Base-by-base conservation (phyloP, 1,139 yeast genomes). In the Scheffersomyces titani region DNA sequence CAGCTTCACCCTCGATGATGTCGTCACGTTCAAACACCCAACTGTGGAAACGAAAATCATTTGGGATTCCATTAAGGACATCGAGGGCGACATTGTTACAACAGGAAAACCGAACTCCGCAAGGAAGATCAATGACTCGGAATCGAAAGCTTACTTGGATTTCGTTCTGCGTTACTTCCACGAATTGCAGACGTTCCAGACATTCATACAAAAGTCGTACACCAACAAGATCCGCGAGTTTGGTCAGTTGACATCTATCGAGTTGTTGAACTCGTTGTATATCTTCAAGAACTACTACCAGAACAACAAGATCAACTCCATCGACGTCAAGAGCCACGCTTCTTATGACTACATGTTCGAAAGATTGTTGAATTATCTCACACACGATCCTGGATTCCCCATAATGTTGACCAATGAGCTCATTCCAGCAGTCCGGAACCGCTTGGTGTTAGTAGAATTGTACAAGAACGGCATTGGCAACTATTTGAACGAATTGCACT, bases 201-300 rank as follows among this genome's bases (percentile, higher is more conserved):
- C 60, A 11, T 75, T 75, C 53, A 62, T 75, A 47, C 55, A 52
- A 16, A 52, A 55, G 9, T 70, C 75, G 3, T 71, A 71, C 57
- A 65, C 63, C 50, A 50, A 64, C 47, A 69, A 71, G 54, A 63
- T 72, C 54, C 58, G 54, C 5, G 57, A 56, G 7, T 70, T 73
- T 52, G 61, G 59, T 20, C 73, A 74, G 54, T 66, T 75, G 56
- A 71, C 75, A 6, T 54, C 71, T 7, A 57, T 67, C 9, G 78
- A 75, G 57, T 56, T 73, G 6, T 62, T 69, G 55, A 75, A 71
- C 59, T 65, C 69, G 9, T 59, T 74, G 46, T 72, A 70, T 58
- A 66, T 71, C 30, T 75, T 73, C 63, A 71, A 69, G 55, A 70
- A 71, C 51, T 61, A 60, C 55, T 69, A 70, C 55, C 54, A 56